These are phyloP conservation scores for Krasilnikovozyma curviuscula DNA, from an alignment of 768 basidiomycete species.

Conservation along the genomic window DNA sequence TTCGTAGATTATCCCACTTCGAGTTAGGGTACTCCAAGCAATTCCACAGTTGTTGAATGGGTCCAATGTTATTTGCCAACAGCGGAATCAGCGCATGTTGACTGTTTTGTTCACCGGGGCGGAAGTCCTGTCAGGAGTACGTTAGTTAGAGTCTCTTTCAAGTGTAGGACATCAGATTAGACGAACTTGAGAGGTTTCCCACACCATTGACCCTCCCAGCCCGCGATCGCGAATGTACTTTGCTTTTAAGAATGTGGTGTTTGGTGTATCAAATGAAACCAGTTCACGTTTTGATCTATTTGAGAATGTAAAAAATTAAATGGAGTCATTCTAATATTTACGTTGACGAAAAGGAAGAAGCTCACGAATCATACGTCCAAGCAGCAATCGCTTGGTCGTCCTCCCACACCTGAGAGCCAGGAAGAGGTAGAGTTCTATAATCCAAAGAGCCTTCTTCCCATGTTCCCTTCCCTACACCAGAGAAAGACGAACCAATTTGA, in stretches of 20 bases:
- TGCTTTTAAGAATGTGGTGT: slow-evolving; percentile 41
- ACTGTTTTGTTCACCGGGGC: neutral
- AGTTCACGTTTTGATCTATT: slow-evolving; percentile 42
- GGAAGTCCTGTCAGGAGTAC: neutral
- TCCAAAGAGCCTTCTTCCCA: slow-evolving; percentile 68
- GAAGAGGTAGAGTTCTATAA: slow-evolving; percentile 69
- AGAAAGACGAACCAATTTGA: slow-evolving; percentile 49
- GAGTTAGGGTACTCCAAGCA: neutral
- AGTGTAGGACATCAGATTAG: too few relatives aligned
- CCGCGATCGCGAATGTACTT: slow-evolving; percentile 56
- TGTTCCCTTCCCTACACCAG: slow-evolving; percentile 63
- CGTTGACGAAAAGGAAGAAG: neutral
- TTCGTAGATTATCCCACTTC: slow-evolving; percentile 11
- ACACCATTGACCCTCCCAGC: slow-evolving; percentile 76
- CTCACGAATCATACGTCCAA: slow-evolving; percentile 57
- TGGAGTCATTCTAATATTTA: neutral
- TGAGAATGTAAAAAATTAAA: too few relatives aligned
- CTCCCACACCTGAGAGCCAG: slow-evolving; percentile 43
- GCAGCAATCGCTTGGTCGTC: slow-evolving; percentile 55
- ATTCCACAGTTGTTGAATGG: neutral
- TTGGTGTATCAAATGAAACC: slow-evolving; percentile 61
- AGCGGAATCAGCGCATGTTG: slow-evolving; percentile 5
- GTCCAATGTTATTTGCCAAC: slow-evolving; percentile 3
- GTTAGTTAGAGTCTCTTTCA: neutral
- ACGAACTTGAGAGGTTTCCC: slow-evolving; percentile 19